Evolutionary conservation across 371 early-diverging fungal genomes (phyloP).

Genomic region (Zychaea mexicana): DNA sequence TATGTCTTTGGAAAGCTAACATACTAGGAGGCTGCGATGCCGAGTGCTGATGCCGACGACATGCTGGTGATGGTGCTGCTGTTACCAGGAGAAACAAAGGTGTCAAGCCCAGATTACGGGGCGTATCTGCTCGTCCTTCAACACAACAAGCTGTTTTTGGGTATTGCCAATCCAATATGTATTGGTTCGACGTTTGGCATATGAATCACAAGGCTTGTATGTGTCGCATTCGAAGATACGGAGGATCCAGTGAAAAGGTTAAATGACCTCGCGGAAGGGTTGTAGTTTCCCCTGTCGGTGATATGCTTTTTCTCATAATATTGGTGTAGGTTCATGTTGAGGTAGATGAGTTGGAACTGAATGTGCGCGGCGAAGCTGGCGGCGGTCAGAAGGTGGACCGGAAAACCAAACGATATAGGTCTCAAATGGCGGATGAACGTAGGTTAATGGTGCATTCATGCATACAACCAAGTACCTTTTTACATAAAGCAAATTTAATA

Average conservation of each 20-base stretch:
- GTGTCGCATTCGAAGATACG: slow-evolving; percentile 29
- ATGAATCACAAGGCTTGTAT: slow-evolving; percentile 24
- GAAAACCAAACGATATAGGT: slow-evolving; percentile 35
- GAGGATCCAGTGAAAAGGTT: slow-evolving; percentile 33
- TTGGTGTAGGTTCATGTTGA: neutral
- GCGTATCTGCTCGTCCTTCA: neutral
- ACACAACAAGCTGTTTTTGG: neutral
- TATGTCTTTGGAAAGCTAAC: neutral
- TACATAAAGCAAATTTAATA: neutral
- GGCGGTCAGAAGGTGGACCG: slow-evolving; percentile 2
- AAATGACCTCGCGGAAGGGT: slow-evolving; percentile 7
- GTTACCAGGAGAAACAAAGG: neutral
- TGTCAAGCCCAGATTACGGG: too few relatives aligned
- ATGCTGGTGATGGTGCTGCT: neutral
- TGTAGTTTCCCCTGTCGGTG: neutral
- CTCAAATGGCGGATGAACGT: slow-evolving; percentile 33
- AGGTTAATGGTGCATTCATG: slow-evolving; percentile 23
- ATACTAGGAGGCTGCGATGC: slow-evolving; percentile 1
- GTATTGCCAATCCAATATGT: slow-evolving; percentile 31
- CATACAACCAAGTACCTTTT: slow-evolving; percentile 26
- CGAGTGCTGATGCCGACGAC: neutral
- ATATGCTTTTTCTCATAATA: neutral
- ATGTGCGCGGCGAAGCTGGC: neutral
- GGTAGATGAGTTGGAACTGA: neutral
- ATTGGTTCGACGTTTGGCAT: slow-evolving; percentile 10